These are phyloP conservation scores for Trichoderma sp. DNA, from an alignment of 2,329 filamentous ascomycete species.

Conservation along the genomic window DNA sequence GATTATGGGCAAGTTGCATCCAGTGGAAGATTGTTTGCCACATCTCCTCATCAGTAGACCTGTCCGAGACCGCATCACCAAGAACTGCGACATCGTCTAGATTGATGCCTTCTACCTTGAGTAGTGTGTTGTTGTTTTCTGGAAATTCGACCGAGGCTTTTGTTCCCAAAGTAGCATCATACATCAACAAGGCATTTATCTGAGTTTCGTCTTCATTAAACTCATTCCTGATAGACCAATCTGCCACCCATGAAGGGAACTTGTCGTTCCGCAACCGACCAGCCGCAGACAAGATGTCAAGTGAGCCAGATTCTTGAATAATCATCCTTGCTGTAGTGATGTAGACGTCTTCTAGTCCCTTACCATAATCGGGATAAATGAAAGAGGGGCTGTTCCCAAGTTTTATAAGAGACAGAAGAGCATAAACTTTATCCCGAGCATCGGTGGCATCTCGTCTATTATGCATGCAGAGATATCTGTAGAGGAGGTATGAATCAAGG, in stretches of 20 bases:
- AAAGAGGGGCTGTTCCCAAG: not conserved
- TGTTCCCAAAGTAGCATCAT: not conserved
- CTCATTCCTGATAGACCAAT: not conserved
- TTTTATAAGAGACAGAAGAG: not conserved
- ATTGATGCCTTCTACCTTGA: not conserved
- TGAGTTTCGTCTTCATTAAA: not conserved
- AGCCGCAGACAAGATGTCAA: not conserved
- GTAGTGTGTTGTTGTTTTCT: not conserved
- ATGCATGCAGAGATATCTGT: not conserved
- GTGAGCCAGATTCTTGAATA: not conserved
- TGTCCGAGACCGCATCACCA: not conserved
- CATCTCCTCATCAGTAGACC: not conserved
- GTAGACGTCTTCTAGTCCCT: not conserved
- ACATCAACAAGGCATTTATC: not conserved
- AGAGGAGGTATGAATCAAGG: not conserved
- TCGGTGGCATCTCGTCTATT: not conserved
- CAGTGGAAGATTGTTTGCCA: not conserved
- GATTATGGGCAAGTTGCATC: not conserved
- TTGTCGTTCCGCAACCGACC: not conserved
- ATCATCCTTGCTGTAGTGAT: not conserved
- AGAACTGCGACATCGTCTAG: not conserved
- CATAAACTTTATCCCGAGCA: not conserved
- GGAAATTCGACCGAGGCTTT: not conserved
- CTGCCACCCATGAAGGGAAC: not conserved
- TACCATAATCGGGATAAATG: not conserved